Base-by-base conservation (phyloP, 2,329 filamentous ascomycete species). In the Clarireedia homoeocarpa region DNA sequence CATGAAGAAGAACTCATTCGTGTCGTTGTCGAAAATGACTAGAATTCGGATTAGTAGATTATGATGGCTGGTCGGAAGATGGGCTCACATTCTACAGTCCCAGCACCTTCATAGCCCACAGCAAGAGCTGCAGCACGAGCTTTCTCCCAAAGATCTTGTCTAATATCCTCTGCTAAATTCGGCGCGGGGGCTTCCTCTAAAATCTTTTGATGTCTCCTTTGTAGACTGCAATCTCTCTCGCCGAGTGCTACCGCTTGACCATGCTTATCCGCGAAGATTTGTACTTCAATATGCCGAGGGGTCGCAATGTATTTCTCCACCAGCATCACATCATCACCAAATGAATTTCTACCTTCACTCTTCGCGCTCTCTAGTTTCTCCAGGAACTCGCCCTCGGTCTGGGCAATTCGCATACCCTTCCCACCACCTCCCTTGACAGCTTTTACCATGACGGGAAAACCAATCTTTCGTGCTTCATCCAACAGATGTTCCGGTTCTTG, bases 161-260 rank as follows among this genome's bases (percentile, higher is more conserved):
- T 73, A 36, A 81, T 82, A 15, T 69, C 74, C 24, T 81, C 76
- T 51, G 81, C 78, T 17, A 87, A 71, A 61, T 82, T 75, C 3
- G 90, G 89, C 14, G 88, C 89, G 0, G 91, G 91, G 3, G 87
- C 91, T 71, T 96, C 91, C 69, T 96, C 91, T 23, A 96, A 79
- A 44, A 95, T 88, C 73, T 96, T 96, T 69, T 96, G 91, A 68
- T 96, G 90, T 42, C 91, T 76, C 61, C 91, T 76, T 72, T 96
- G 91, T 12, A 96, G 80, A 51, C 88, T 92, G 72, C 91, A 96
- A 69, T 96, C 91, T 55, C 91, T 78, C 73, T 96, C 91, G 20
- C 90, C 89, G 30, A 95, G 81, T n/a, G 87, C 84, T 9, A 95
- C 85, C 15, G 86, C 89, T 67, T 87, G 82, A 1, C 89, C 90